Evolutionary conservation across 768 basidiomycete genomes (phyloP).

Genomic region (Pulveroboletus ravenelii): DNA sequence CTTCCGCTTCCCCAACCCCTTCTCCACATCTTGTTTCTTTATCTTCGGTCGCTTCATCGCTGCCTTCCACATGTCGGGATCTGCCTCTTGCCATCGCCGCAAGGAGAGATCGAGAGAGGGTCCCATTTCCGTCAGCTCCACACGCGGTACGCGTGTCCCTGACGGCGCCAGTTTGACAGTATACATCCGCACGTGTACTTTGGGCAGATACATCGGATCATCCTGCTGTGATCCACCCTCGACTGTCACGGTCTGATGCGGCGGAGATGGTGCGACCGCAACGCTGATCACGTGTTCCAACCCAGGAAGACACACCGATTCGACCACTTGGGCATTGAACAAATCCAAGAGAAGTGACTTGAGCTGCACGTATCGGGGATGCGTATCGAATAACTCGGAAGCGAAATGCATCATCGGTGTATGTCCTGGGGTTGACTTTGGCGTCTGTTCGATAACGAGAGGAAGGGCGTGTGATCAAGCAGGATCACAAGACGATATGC

Average conservation of each 20-base stretch:
- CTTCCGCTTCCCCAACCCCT: constrained; percentile 83
- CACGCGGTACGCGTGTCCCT: constrained; percentile 74
- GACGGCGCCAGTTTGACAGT: constrained; percentile 69
- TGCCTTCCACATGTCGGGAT: constrained; percentile 72
- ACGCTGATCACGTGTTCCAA: constrained; percentile 87
- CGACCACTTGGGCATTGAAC: constrained; percentile 84
- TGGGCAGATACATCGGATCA: constrained; percentile 55
- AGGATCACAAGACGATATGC: neutral
- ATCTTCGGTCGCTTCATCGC: constrained; percentile 84
- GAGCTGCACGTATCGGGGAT: constrained; percentile 86
- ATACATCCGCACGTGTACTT: constrained; percentile 86
- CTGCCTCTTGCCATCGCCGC: constrained; percentile 69
- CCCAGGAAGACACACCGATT: constrained; percentile 77
- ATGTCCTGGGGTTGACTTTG: constrained; percentile 85
- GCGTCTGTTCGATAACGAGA: constrained; percentile 39
- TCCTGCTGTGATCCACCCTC: constrained; percentile 27
- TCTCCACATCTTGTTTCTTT: constrained; percentile 82
- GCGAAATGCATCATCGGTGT: constrained; percentile 95
- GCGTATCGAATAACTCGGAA: constrained; percentile 90
- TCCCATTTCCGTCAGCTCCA: constrained; percentile 84
- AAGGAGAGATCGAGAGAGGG: constrained; percentile 82
- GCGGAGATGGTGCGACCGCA: constrained; percentile 61
- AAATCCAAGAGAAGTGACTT: constrained; percentile 89
- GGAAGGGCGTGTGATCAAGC: neutral
- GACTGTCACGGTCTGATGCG: neutral